phyloP scores from a whole-genome alignment of 2,329 filamentous ascomycete genomes.

The Escovopsis sp. region DNA sequence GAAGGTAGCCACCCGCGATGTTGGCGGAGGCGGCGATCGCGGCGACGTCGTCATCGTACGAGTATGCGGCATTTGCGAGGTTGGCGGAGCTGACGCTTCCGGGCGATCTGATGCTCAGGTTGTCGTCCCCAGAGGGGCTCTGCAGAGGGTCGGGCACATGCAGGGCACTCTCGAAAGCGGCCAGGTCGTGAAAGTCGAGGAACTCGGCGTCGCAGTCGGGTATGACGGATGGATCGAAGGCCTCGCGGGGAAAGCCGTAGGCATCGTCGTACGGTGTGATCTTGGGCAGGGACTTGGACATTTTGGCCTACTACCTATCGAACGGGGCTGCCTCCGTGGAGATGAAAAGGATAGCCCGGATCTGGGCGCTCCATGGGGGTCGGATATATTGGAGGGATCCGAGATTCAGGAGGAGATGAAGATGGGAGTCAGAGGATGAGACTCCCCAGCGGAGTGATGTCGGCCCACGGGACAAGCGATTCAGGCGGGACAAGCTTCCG shows the following conservation, averaged over 20 bases:
- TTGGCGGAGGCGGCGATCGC: constrained; percentile 25
- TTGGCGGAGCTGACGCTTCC: constrained; percentile 26
- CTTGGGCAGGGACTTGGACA: constrained; percentile 2
- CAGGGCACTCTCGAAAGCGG: constrained; percentile 67
- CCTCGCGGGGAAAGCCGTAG: constrained; percentile 46
- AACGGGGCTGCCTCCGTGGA: constrained; percentile 11
- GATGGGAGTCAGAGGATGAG: no score
- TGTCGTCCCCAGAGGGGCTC: constrained; percentile 37
- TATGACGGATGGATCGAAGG: constrained; percentile 53
- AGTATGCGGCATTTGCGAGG: constrained; percentile 23
- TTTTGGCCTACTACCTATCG: background rate
- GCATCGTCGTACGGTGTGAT: constrained; percentile 5
- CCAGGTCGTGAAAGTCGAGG: constrained; percentile 54
- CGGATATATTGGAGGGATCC: no score
- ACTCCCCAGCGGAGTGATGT: no score
- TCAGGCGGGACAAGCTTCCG: no score
- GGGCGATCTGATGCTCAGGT: constrained; percentile 25
- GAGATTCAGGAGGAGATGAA: no score
- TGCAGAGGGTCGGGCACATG: constrained; percentile 65
- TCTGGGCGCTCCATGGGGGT: no score
- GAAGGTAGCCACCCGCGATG: constrained; percentile 23
- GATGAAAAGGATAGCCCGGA: constrained; percentile 5
- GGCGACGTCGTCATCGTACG: constrained; percentile 17
- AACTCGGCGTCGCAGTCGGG: constrained; percentile 77
- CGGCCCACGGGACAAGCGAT: no score